Evolutionary conservation across 1,139 yeast species (phyloP), one percentile per base, ranked within the genome.

Genomic region (Suhomyces atakaporum): DNA sequence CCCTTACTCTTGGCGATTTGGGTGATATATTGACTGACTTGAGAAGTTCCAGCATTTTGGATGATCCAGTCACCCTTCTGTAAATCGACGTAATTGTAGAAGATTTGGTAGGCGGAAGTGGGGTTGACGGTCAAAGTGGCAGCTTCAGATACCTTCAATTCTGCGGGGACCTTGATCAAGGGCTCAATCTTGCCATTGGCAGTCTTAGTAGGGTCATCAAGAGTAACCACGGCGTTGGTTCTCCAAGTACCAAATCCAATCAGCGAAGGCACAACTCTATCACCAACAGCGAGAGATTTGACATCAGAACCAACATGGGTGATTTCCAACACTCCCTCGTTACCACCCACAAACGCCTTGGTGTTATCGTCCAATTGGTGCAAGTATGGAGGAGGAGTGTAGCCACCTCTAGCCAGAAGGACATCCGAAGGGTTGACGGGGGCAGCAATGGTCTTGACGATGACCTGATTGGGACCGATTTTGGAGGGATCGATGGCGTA

Each of bases 361-460:
- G 64, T 63, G 36, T 61, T 60, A 3, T 46, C 40, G 15, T 64
- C 59, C 45, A 60, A 60, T 7, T 50, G 48, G 22, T 60, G 56
- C 32, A 60, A 56, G 36, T 58, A 58, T 4, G 73, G 73, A 27
- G 60, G 62, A 11, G 69, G 58, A 10, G 73, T 72, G 46, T 69
- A 69, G 6, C 62, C 63, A 7, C 75, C 75, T 41, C 58, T 62
- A 21, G 69, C 58, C 42, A 66, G 74, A 40, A 63, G 62, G 35
- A 68, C 53, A 47, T 69, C 75, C 6, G 73, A 65, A 1, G 75
- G 75, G 46, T 69, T 69, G 27, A 53, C 40, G 3, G 58, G 56
- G 7, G 49, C 35, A 4, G 50, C 56, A 28, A 54, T 35, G 6
- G 54, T 44, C 28, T 46, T 49, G 20, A 53, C 31, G 10, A 53